These are phyloP conservation scores for Triticum turgidum DNA, from an alignment of 176 grass and related monocot genomes.

Conservation along the genomic window DNA sequence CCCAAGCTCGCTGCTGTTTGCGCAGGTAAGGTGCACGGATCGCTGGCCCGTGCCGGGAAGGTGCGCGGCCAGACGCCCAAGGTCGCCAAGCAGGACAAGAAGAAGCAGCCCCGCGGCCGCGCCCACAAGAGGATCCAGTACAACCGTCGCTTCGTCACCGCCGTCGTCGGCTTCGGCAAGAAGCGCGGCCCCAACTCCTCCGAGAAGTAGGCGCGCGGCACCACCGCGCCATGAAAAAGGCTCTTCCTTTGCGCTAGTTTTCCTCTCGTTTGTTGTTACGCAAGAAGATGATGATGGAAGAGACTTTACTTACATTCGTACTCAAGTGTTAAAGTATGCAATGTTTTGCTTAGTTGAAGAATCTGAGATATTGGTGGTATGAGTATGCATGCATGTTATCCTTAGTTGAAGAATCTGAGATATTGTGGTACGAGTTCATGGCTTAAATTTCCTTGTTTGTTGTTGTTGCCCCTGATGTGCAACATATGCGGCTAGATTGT, in stretches of 20 bases:
- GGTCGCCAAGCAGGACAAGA: conserved; percentile 94
- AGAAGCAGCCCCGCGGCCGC: conserved; percentile 84
- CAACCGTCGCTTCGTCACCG: conserved; percentile 90
- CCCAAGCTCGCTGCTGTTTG: neutral
- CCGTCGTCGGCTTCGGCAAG: conserved; percentile 86
- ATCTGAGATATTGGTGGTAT: too few relatives aligned
- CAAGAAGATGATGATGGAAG: neutral
- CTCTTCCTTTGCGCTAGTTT: conserved; percentile 31
- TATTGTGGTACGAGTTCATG: conserved; percentile 13
- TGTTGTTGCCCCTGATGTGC: accelerated
- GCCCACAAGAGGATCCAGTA: conserved; percentile 90
- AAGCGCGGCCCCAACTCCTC: conserved; percentile 93
- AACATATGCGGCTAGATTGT: neutral
- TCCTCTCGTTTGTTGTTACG: neutral
- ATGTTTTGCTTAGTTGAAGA: neutral
- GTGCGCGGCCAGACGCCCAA: conserved; percentile 83
- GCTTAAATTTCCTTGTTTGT: neutral
- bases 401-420: conserved; percentile 22
- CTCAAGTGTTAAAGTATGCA: conserved; percentile 10
- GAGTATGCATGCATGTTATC: neutral
- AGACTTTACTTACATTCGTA: neutral
- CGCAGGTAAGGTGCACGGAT: conserved; percentile 88
- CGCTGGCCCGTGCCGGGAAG: conserved; percentile 81
- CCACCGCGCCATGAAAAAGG: neutral
- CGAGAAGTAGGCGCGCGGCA: conserved; percentile 53